These are phyloP conservation scores for Ballota nigra DNA, from an alignment of 257 asterid species.

Conservation along the genomic window DNA sequence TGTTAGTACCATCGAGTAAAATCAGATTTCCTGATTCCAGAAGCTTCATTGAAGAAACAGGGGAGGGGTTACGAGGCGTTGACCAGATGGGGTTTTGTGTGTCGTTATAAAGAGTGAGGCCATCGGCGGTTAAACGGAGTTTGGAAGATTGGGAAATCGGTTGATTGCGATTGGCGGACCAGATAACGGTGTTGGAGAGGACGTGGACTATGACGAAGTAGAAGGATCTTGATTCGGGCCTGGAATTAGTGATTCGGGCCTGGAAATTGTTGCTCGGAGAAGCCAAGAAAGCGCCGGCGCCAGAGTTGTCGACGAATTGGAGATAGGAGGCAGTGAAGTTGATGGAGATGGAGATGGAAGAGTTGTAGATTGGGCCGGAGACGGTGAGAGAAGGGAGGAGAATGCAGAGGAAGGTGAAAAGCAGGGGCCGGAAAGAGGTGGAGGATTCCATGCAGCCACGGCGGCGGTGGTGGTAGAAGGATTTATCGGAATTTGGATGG, in stretches of 20 bases:
- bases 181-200: slow-evolving; percentile 24
- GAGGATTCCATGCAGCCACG: slow-evolving; percentile 37
- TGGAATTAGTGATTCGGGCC: slow-evolving; percentile 36
- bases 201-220: slow-evolving; percentile 38
- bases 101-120: slow-evolving; percentile 39
- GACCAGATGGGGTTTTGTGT: slow-evolving; percentile 49
- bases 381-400: slow-evolving; percentile 10
- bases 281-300: slow-evolving; percentile 44
- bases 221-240: slow-evolving; percentile 30
- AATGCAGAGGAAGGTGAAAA: background rate
- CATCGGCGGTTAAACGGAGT: slow-evolving; percentile 29
- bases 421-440: background rate
- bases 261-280: slow-evolving; percentile 30
- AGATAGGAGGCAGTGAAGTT: slow-evolving; percentile 39
- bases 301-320: slow-evolving; percentile 42
- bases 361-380: slow-evolving; percentile 29
- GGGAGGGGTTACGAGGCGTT: slow-evolving; percentile 30
- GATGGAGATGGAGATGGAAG: slow-evolving; percentile 8
- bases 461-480: slow-evolving; percentile 25
- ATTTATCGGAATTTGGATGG: background rate
- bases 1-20: slow-evolving; percentile 37
- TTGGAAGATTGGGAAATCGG: slow-evolving; percentile 37
- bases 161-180: slow-evolving; percentile 47
- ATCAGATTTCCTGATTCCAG: slow-evolving; percentile 65
- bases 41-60: slow-evolving; percentile 42